Evolutionary conservation across 345 rosid species (phyloP), one percentile per base, ranked within the genome.

Genomic region (Erysimum cheiranthoides): DNA sequence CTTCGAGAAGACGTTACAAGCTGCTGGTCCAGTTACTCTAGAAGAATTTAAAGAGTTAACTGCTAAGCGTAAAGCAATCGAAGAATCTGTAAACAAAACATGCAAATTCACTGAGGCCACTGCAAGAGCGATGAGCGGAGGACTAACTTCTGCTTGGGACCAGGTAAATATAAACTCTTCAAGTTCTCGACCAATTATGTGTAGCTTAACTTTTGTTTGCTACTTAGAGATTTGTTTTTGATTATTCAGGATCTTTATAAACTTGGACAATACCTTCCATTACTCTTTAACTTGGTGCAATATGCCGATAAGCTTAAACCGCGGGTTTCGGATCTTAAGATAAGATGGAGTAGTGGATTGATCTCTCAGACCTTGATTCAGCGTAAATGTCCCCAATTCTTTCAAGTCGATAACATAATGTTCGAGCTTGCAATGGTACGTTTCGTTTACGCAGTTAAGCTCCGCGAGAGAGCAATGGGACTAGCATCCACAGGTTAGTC

Each of bases 111-210:
- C 88, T 1, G 83, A 80, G 76, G 90, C 93, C 4, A 84, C 83
- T 82, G 88, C 95, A 0, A 84, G 92, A 82, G 93, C 86, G 78
- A 89, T 88, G 66, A 86, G 83, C 43, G 85, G 91, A 45, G 97
- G 97, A 40, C 69, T 85, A 6, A 84, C 91, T 73, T 86, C 89
- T 61, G 77, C 73, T 5, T 80, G 67, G 51, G 80, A 87, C 50
- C 93, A 85, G 87, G 96, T 92, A 46, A 60, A 8, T 10, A 30
- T 25, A 10, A 38, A 11, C 18, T 30, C 14, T 12, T 40, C 56
- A 54, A 53, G 2, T 53, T 53, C 28, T 17, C 4, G 6, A 49
- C 46, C 17, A 11, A 18, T n/a, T 46, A 3, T 12, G 18, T 49
- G 1, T 43, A 49, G 1, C 27, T 50, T 50, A 54, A 16, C 28